Conservation (phyloP, 371 early-diverging fungal species). For the Thermomucor indicae-seudaticae region DNA sequence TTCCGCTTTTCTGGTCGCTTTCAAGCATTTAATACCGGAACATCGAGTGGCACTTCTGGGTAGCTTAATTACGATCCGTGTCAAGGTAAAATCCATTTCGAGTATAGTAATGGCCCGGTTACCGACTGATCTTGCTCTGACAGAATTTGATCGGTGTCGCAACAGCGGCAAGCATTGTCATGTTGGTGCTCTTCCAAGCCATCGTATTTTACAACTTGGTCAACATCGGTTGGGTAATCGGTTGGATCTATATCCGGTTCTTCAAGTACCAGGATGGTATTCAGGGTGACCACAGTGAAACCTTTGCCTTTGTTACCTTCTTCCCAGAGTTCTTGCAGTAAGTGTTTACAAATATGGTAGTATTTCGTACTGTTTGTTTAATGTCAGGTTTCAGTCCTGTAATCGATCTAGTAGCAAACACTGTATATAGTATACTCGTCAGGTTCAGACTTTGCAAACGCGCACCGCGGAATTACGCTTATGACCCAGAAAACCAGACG, state of each 20-base stretch:
- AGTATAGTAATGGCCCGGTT: background rate
- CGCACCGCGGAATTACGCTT: constrained; percentile 45
- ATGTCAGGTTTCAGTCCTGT: constrained; percentile 33
- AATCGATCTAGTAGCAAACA: constrained; percentile 46
- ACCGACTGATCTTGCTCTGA: too few relatives aligned
- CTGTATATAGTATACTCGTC: constrained; percentile 44
- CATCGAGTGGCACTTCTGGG: constrained; percentile 51
- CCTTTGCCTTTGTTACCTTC: constrained; percentile 79
- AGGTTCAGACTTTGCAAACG: constrained; percentile 37
- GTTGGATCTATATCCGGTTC: constrained; percentile 82
- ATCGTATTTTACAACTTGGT: constrained; percentile 48
- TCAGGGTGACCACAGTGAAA: constrained; percentile 77
- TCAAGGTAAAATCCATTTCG: constrained; percentile 49
- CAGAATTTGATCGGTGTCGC: constrained; percentile 41
- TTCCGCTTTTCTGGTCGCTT: constrained; percentile 70
- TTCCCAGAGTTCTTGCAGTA: constrained; percentile 79
- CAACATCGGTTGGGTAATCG: constrained; percentile 59
- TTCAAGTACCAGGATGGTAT: constrained; percentile 76
- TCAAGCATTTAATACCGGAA: constrained; percentile 73
- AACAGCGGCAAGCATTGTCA: constrained; percentile 29
- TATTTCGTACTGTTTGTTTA: background rate
- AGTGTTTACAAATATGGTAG: constrained; percentile 7
- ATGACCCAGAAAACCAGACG: constrained; percentile 43
- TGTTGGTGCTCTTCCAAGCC: constrained; percentile 31
- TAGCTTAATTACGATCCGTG: constrained; percentile 57